These are phyloP conservation scores for Euphrasia confusa DNA, from an alignment of 257 asterid species.

Conservation along the genomic window DNA sequence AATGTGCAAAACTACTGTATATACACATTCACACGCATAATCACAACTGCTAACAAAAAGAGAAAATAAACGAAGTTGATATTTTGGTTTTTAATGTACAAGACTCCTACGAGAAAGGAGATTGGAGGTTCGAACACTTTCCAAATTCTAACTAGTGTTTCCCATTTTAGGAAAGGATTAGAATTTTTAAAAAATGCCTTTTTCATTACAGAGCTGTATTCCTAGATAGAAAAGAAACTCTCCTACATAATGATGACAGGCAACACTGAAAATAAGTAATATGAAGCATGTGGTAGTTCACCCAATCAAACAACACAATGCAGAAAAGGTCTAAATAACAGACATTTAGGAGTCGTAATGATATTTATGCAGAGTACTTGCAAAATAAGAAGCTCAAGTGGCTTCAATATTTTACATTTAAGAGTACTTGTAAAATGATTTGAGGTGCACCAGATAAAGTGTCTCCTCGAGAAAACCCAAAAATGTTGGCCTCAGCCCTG, in stretches of 20 bases:
- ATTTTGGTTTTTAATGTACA: not conserved
- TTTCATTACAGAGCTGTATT: not conserved
- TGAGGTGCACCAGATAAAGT: slow-evolving; percentile 13
- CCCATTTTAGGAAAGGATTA: no score
- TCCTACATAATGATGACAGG: not conserved
- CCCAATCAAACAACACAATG: slow-evolving; percentile 5
- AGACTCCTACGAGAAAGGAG: no score
- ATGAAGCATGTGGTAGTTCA: not conserved
- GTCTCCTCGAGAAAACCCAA: not conserved
- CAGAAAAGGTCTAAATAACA: not conserved
- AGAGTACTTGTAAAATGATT: not conserved
- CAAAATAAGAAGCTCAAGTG: slow-evolving; percentile 11
- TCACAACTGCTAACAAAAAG: not conserved
- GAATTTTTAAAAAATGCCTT: no score
- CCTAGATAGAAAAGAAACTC: slow-evolving; percentile 2
- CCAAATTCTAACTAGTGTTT: no score
- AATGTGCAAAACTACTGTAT: not conserved
- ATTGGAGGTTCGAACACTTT: no score
- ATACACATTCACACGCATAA: not conserved
- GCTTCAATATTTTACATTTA: no score
- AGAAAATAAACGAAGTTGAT: not conserved
- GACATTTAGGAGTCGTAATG: slow-evolving; percentile 7
- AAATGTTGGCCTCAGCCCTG: not conserved
- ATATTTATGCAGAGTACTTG: not conserved
- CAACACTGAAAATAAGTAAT: not conserved